These are phyloP conservation scores for Vaccinium darrowii DNA, from an alignment of 148 eudicot species.

Conservation along the genomic window DNA sequence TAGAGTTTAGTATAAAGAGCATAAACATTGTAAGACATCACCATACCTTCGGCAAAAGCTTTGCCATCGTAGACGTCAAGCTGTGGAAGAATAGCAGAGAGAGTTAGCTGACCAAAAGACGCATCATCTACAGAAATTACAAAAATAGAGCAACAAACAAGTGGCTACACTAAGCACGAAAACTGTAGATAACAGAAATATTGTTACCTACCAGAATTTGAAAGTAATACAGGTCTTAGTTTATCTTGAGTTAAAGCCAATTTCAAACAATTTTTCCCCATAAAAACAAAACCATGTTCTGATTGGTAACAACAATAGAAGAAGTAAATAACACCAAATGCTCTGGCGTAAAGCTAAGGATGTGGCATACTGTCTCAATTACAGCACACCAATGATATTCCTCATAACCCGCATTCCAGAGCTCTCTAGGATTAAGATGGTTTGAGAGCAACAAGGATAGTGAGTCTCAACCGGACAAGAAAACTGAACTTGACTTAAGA, in stretches of 20 bases:
- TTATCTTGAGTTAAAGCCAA: background rate
- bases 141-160: background rate
- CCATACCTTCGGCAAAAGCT: conserved; percentile 69
- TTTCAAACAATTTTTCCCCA: background rate
- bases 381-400: background rate
- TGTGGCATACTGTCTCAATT: background rate
- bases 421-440: background rate
- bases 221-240: background rate
- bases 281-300: background rate
- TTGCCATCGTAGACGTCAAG: conserved; percentile 92
- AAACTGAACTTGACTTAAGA: too few relatives aligned
- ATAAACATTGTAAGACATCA: background rate
- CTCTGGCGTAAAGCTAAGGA: background rate
- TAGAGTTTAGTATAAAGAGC: background rate
- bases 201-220: background rate
- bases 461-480: background rate
- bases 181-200: background rate
- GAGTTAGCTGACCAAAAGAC: background rate
- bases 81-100: conserved; percentile 43
- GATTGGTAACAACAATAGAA: background rate
- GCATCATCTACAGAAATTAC: too few relatives aligned
- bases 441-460: background rate
- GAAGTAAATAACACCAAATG: background rate
- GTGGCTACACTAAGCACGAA: background rate
- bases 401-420: background rate